Evolutionary conservation across 331 rosid species (phyloP), one percentile per base, ranked within the genome.

Genomic region (Pyrus hybrid): DNA sequence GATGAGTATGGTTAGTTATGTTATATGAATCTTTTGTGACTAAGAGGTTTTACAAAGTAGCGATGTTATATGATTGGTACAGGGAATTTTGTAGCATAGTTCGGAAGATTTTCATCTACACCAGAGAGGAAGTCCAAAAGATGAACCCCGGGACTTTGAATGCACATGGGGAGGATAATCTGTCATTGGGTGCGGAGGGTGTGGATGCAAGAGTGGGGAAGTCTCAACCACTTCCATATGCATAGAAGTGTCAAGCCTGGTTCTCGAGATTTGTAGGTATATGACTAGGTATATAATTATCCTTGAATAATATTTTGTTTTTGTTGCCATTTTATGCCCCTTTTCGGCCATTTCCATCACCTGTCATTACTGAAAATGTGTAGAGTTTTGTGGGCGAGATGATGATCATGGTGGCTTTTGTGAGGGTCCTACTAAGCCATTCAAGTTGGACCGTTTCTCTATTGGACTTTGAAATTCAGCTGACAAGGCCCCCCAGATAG

Each of bases 71-170:
- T 80, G 11, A 41, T 35, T 47, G 58, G 65, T 29, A 65, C 74
- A 94, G 99, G 93, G 99, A 94, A 77, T 94, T 94, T 74, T 92
- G 97, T 77, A 82, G 92, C 56, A 94, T 94, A 86, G 99, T 94
- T 6, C 93, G 97, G 53, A 94, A 94, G 79, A 94, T 94, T 51
- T 91, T 82, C 71, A 85, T 94, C 86, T 94, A 91, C 80, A 93
- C 97, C 2, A 87, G 86, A 83, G 97, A 90, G 77, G 99, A 94
- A 89, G 93, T 94, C 69, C 99, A 94, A 80, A 91, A 87, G 86
- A 91, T 92, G 99, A 90, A 83, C 82, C 98, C 93, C 0, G 91
- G 92, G 43, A 88, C 99, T 32, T 72, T 94, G 45, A 81, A 81
- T 73, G 80, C 88, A 5, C 88, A 82, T 53, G 85, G 86, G 56